Percentiles rank a stretch among this genome's conserved stretches.
Evolutionary conservation across 2,329 filamentous ascomycete genomes (phyloP).

Genomic region (Verticillium nonalfalfae): DNA sequence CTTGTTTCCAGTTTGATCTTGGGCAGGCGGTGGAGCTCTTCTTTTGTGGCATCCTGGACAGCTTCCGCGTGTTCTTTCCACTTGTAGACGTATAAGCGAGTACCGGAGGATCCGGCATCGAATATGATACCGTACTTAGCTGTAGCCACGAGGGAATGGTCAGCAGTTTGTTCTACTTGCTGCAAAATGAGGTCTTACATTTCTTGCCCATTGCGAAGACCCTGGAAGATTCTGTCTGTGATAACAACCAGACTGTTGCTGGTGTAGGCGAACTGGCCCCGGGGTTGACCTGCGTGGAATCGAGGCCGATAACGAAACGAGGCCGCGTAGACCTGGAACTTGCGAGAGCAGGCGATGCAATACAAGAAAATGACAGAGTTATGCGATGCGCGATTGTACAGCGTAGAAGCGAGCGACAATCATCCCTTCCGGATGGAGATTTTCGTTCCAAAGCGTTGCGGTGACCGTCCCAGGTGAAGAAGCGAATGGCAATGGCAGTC

Average conservation of each 20-base stretch:
- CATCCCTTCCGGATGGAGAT: not conserved
- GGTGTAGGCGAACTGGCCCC: not conserved
- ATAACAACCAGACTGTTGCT: not conserved
- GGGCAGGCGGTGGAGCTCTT: conserved; percentile 65
- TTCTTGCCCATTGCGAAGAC: conserved; percentile 1
- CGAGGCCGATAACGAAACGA: not conserved
- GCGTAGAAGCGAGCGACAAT: not conserved
- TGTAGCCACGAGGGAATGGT: conserved; percentile 16
- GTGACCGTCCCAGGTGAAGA: not conserved
- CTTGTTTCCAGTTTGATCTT: conserved; percentile 79
- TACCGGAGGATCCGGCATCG: conserved; percentile 96
- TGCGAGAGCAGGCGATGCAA: not conserved
- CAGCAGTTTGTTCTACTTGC: not conserved
- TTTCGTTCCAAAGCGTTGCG: not conserved
- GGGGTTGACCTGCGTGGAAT: not conserved
- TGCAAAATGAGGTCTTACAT: not conserved
- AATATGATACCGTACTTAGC: conserved; percentile 87
- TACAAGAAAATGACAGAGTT: not conserved
- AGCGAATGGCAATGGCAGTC: not conserved
- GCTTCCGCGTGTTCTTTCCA: conserved; percentile 77
- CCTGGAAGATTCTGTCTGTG: not conserved
- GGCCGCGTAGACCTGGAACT: not conserved
- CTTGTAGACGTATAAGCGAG: conserved; percentile 86
- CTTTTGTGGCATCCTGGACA: conserved; percentile 36
- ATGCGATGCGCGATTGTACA: not conserved